Percentiles rank a stretch among this genome's conserved stretches.
phyloP scores from a whole-genome alignment of 495 filamentous ascomycete species.

The Apodospora peruviana region DNA sequence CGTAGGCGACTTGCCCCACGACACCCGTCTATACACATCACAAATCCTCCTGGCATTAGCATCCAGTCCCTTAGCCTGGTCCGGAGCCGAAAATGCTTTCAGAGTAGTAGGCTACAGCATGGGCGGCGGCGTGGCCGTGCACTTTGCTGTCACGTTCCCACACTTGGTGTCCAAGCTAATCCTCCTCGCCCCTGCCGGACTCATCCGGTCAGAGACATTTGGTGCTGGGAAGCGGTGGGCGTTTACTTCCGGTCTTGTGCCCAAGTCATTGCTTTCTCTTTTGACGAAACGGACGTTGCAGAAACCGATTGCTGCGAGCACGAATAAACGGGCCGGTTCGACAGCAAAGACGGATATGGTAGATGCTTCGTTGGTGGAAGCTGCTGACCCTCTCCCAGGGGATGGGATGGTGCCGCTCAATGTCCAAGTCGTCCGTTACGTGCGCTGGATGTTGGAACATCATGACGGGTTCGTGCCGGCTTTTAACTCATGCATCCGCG shows the following conservation, averaged over 20 bases:
- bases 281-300: constrained; percentile 32
- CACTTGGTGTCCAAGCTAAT: constrained; percentile 59
- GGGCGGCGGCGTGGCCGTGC: constrained; percentile 70
- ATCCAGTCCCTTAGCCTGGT: constrained; percentile 67
- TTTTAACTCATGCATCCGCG: constrained; percentile 45
- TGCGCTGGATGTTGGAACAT: constrained; percentile 48
- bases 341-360: too few species aligned
- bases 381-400: constrained; percentile 18
- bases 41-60: constrained; percentile 68
- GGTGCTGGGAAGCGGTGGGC: constrained; percentile 53
- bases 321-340: too few species aligned
- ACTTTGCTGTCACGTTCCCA: constrained; percentile 70
- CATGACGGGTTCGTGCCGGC: constrained; percentile 50
- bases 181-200: constrained; percentile 69
- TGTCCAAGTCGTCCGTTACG: constrained; percentile 21
- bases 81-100: constrained; percentile 50
- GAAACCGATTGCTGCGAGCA: constrained; percentile 31
- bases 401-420: constrained; percentile 22
- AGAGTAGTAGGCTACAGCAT: constrained; percentile 78
- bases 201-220: constrained; percentile 62
- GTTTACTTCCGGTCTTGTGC: constrained; percentile 50
- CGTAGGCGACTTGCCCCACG: constrained; percentile 62
- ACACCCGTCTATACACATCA: constrained; percentile 65
- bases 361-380: constrained; percentile 22
- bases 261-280: constrained; percentile 29